Evolutionary conservation across 495 filamentous ascomycete genomes (phyloP), one percentile per base, ranked within the genome.

Genomic region (Tuber aestivum): DNA sequence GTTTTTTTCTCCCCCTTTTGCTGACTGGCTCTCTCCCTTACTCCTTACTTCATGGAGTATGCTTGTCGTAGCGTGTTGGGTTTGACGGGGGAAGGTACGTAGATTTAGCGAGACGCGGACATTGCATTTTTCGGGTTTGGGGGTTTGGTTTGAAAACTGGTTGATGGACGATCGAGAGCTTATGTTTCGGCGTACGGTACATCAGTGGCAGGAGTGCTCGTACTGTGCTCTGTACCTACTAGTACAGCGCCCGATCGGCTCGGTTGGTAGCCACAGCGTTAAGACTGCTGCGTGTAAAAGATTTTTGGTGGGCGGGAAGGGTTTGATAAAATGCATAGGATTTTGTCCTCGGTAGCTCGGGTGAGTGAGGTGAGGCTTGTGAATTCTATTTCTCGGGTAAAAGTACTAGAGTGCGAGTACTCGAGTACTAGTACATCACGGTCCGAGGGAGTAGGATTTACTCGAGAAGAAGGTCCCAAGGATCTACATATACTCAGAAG

Each of bases 21-120:
- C 9, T 50, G 23, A n/a, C 9, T 50, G 1, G 50, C 50, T 32
- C n/a, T 8, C n/a, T 56, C 23, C 45, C 0, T n/a, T n/a, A 48
- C 2, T 0, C 45, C 21, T 6, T 50, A 3, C 50, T 61, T 61
- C 50, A 16, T 32, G 50, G 50, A 50, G 3, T 32, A 61, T 32
- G 50, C 50, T 32, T 10, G n/a, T 12, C n/a, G 50, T 61, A 12
- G n/a, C 10, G 50, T 61, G 50, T n/a, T n/a, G 50, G 1, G 50
- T 61, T 8, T 32, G 50, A 32, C 10, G 12, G 50, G n/a, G 50
- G 45, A 20, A 45, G 48, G 48, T 75, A 72, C 69, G 77, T 65
- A 74, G 72, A 70, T 78, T 79, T 79, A 79, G 78, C 78, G 76
- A 79, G 76, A 75, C 44, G 78, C 61, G 74, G 74, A 69, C 77